Evolutionary conservation across 805 yeast species (phyloP).

Genomic region (Cyberlindnera euphorbiiphila): DNA sequence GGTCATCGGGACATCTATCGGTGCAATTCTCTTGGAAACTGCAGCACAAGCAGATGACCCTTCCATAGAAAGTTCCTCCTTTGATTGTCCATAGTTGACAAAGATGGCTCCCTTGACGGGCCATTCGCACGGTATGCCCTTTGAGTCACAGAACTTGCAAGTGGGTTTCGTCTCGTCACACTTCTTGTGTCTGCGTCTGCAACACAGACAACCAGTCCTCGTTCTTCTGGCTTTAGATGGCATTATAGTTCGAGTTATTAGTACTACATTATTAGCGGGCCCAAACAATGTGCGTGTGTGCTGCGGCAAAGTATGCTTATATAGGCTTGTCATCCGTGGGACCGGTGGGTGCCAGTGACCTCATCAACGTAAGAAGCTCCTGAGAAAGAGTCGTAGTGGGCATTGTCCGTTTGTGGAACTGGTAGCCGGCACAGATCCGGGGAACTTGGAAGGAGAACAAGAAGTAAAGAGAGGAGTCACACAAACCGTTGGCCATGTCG

Average conservation of each 20-base stretch:
- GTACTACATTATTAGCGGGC: no score
- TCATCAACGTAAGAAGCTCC: no score
- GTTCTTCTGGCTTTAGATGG: constrained; percentile 13
- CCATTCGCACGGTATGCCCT: constrained; percentile 19
- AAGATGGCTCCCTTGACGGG: constrained; percentile 16
- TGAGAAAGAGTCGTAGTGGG: no score
- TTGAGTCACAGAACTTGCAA: constrained; percentile 14
- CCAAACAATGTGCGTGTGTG: no score
- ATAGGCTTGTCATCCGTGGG: constrained; percentile 4
- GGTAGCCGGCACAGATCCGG: constrained; percentile 6
- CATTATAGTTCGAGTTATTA: no score
- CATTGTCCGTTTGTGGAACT: constrained; percentile 1
- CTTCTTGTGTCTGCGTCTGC: constrained; percentile 19
- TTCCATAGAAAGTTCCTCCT: no score
- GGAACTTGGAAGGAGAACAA: not conserved
- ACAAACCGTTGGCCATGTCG: no score
- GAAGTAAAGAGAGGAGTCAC: not conserved
- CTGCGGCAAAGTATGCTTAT: no score
- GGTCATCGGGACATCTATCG: not conserved
- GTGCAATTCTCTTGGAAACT: no score
- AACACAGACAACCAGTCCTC: constrained; percentile 19
- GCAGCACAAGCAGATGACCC: no score
- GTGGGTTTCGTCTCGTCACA: constrained; percentile 19
- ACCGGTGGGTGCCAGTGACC: constrained; percentile 5
- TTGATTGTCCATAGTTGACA: constrained; percentile 11